Evolutionary conservation across 306 rosid genomes (phyloP).

Genomic region (Casuarina glauca): DNA sequence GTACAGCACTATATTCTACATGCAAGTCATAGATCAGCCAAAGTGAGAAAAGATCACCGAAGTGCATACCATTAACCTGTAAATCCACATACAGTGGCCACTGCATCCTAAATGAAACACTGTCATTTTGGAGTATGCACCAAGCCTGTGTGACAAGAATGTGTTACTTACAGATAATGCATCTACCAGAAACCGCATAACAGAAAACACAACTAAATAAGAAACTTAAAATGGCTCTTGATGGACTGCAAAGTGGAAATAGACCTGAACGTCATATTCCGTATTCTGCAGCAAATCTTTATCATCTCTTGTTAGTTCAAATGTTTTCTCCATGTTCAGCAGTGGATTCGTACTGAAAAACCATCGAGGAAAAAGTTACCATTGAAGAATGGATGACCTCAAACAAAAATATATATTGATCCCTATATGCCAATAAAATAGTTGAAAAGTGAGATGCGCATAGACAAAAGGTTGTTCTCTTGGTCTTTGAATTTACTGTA

Average conservation of each 20-base stretch:
- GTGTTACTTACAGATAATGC: background rate
- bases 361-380: background rate
- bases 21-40: background rate
- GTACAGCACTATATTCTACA: background rate
- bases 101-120: constrained; percentile 14
- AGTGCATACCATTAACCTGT: background rate
- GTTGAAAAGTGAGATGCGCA: background rate
- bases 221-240: background rate
- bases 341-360: constrained; percentile 7
- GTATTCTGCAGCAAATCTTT: background rate
- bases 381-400: background rate
- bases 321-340: background rate
- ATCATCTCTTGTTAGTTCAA: background rate
- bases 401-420: background rate
- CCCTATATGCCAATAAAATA: background rate
- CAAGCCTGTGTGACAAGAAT: constrained; percentile 7
- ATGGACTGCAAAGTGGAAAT: background rate
- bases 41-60: background rate
- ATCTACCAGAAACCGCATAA: background rate
- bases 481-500: background rate
- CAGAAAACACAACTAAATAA: background rate
- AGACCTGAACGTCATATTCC: constrained; percentile 10
- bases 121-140: constrained; percentile 10
- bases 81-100: constrained; percentile 7
- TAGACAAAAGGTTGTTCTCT: background rate